phyloP scores from a whole-genome alignment of 2,329 filamentous ascomycete species.

The Penicillium sp. region DNA sequence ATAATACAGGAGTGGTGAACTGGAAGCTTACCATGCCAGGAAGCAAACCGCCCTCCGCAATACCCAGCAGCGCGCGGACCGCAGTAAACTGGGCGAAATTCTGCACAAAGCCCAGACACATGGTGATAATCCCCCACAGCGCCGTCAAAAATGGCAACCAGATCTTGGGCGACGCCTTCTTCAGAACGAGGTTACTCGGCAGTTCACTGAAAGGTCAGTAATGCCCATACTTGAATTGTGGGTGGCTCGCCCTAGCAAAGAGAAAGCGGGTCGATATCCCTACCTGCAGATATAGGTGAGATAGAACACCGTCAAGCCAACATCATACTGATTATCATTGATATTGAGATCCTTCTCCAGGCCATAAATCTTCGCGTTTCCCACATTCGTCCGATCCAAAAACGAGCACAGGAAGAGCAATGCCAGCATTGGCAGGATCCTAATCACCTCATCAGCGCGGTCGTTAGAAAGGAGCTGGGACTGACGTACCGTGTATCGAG shows the following conservation, averaged over 20 bases:
- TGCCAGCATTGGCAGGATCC: conserved; percentile 66
- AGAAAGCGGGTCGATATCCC: neutral
- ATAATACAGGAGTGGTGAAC: neutral
- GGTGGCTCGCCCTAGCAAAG: neutral
- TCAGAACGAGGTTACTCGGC: conserved; percentile 67
- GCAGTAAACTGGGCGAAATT: conserved; percentile 61
- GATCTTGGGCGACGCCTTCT: conserved; percentile 62
- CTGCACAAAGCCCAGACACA: conserved; percentile 43
- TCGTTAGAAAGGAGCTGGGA: neutral
- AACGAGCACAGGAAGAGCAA: conserved; percentile 69
- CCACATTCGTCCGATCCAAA: conserved; percentile 72
- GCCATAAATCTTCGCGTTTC: conserved; percentile 69
- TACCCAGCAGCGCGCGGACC: conserved; percentile 64
- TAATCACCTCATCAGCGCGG: conserved; percentile 30
- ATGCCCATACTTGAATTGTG: no score
- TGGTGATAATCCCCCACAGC: conserved; percentile 62
- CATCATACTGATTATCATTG: conserved; percentile 65
- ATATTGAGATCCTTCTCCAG: conserved; percentile 64
- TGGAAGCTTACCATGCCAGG: conserved; percentile 64
- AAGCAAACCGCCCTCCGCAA: conserved; percentile 67
- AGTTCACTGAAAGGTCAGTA: conserved; percentile 55
- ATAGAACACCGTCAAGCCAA: conserved; percentile 68
- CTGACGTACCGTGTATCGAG: conserved; percentile 22
- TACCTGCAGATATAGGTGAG: conserved; percentile 62
- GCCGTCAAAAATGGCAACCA: conserved; percentile 64